Conservation (phyloP, 148 eudicot genomes). For the Pharnaceum exiguum region DNA sequence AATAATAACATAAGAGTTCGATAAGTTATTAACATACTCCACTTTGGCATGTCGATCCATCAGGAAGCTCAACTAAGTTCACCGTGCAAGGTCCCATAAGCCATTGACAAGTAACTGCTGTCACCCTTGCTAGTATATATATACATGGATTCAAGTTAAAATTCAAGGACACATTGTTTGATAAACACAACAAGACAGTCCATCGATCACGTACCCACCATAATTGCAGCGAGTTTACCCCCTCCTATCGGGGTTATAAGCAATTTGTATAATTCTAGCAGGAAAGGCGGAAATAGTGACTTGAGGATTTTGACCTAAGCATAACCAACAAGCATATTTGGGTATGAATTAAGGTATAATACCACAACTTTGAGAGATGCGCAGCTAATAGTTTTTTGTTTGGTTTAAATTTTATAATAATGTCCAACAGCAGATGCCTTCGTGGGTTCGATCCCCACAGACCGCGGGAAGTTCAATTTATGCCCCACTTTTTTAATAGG, state of each 20-base stretch:
- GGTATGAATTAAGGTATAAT: background rate
- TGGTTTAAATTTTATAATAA: too few relatives aligned
- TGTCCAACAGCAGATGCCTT: too few relatives aligned
- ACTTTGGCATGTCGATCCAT: slow-evolving; percentile 62
- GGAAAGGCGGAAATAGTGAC: slow-evolving; percentile 71
- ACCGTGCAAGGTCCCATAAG: slow-evolving; percentile 89
- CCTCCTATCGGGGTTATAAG: slow-evolving; percentile 76
- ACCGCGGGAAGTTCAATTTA: background rate
- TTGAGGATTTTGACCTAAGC: slow-evolving; percentile 66
- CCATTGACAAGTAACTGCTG: slow-evolving; percentile 90
- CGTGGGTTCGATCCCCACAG: slow-evolving; percentile 33
- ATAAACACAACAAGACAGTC: background rate
- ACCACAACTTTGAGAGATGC: background rate
- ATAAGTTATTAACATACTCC: slow-evolving; percentile 50
- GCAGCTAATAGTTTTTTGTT: too few relatives aligned
- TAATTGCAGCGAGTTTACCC: slow-evolving; percentile 74
- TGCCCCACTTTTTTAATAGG: background rate
- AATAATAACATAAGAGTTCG: background rate
- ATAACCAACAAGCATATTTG: slow-evolving; percentile 2
- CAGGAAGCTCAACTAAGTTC: slow-evolving; percentile 67
- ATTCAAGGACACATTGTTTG: background rate
- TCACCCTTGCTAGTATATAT: slow-evolving; percentile 67
- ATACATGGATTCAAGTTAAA: background rate
- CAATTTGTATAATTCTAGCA: slow-evolving; percentile 64
- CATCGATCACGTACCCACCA: slow-evolving; percentile 65